A percentile compares a stretch with the other conserved stretches of the same genome.
These are phyloP conservation scores for Capsella bursapastoris DNA, from an alignment of 345 rosid species.

Conservation along the genomic window DNA sequence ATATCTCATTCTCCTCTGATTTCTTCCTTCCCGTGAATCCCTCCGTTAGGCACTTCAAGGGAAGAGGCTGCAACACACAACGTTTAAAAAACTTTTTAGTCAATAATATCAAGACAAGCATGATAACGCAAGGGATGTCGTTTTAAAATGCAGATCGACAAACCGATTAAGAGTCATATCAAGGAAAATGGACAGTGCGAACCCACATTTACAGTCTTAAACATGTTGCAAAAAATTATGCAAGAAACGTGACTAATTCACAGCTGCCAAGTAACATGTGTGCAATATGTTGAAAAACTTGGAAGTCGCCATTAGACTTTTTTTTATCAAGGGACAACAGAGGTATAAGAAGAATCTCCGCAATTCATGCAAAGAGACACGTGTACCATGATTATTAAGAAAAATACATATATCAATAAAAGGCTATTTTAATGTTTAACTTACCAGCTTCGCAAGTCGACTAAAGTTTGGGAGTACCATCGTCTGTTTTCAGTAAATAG, in stretches of 20 bases:
- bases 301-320: constrained; percentile 5
- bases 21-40: constrained; percentile 64
- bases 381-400: neutral
- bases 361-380: constrained; percentile 8
- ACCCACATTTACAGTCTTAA: constrained; percentile 2
- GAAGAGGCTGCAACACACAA: constrained; percentile 71
- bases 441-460: constrained; percentile 87
- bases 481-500: constrained; percentile 56
- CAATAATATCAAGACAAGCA: constrained; percentile 21
- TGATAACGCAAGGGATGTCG: neutral
- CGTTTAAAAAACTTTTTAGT: neutral
- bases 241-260: too few relatives aligned
- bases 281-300: neutral
- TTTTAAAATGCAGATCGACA: neutral
- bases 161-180: neutral
- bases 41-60: constrained; percentile 78
- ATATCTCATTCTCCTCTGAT: constrained; percentile 66
- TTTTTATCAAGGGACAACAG: neutral
- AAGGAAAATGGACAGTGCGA: neutral
- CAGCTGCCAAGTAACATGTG: too few relatives aligned
- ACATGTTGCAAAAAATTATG: neutral
- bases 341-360: constrained; percentile 8
- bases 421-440: constrained; percentile 22
- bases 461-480: constrained; percentile 87
- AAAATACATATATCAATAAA: neutral